Base-by-base conservation (phyloP, 2,329 filamentous ascomycete species). In the Xylaria sp. region DNA sequence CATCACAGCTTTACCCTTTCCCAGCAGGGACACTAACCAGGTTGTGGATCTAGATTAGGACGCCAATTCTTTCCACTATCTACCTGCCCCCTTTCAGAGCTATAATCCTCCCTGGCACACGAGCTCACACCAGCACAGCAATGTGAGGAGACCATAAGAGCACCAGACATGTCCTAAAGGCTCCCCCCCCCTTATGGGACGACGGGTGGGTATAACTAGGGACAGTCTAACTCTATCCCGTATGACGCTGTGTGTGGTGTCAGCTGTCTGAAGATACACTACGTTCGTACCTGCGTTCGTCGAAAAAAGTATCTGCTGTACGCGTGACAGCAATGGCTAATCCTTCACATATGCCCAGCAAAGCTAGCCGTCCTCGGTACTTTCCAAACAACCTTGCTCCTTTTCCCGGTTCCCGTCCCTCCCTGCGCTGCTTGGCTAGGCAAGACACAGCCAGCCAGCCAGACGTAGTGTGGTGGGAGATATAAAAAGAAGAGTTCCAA, bases 241-340 rank as follows among this genome's bases (percentile, higher is more conserved):
- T 53, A 66, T 65, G 65, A 68, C 61, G 61, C 56, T 51, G 64
- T 65, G 64, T 65, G 53, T 30, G 57, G 53, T 51, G 55, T 34
- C 47, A 48, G 19, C 34, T 14, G 30, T 39, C 53, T 17, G 54
- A n/a, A 56, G 51, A 34, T 27, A 24, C 9, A 42, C 53, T 55
- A 30, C 17, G 17, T 34, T 12, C 21, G 14, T 34, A 48, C 34
- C 6, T 56, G n/a, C 42, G 36, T 45, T 64, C 32, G 42, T 63
- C 60, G 24, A 59, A 48, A 4, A 14, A 51, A 62, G 57, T 65
- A 7, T 60, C 24, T 30, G 54, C 53, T 61, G 47, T 34, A 36
- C 69, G 53, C 56, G 60, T 70, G 66, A 70, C 66, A 21, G 48
- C 56, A 55, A 64, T 64, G 45, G 48, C 42, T 50, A 19, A 30